These are phyloP conservation scores for Solanum piurae DNA, from an alignment of 257 asterid species.

Conservation along the genomic window DNA sequence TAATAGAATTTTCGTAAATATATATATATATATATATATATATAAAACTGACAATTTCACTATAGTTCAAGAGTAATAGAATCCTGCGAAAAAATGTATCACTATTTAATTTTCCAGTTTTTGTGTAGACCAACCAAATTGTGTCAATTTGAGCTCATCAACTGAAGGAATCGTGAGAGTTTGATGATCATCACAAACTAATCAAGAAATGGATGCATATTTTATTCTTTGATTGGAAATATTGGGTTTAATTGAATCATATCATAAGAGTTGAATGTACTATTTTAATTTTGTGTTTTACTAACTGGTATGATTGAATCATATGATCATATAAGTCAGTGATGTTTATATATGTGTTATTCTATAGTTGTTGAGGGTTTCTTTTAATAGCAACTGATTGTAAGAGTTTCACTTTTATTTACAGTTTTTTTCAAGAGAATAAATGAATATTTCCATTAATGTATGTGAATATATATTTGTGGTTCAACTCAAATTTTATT, in stretches of 20 bases:
- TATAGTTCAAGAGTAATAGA: background rate
- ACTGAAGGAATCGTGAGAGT: conserved; percentile 21
- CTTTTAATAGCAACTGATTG: background rate
- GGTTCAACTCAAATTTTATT: background rate
- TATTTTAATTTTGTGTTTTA: background rate
- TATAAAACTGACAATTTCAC: background rate
- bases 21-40: no score
- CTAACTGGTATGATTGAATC: background rate
- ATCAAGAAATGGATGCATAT: conserved; percentile 1
- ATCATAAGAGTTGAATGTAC: background rate
- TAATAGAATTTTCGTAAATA: background rate
- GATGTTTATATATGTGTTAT: background rate
- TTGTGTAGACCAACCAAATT: conserved; percentile 3
- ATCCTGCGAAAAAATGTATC: background rate
- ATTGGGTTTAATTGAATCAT: background rate
- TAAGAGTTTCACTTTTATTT: background rate
- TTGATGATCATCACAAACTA: background rate
- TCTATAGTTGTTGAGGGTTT: no score
- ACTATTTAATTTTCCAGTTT: background rate
- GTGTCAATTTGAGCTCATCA: conserved; percentile 8
- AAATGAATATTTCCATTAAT: background rate
- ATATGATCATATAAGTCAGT: background rate
- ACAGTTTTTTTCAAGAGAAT: background rate
- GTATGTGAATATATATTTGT: background rate
- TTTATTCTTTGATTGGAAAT: conserved; percentile 10